Conservation (phyloP, 148 eudicot genomes). For the Limonium bicolor region DNA sequence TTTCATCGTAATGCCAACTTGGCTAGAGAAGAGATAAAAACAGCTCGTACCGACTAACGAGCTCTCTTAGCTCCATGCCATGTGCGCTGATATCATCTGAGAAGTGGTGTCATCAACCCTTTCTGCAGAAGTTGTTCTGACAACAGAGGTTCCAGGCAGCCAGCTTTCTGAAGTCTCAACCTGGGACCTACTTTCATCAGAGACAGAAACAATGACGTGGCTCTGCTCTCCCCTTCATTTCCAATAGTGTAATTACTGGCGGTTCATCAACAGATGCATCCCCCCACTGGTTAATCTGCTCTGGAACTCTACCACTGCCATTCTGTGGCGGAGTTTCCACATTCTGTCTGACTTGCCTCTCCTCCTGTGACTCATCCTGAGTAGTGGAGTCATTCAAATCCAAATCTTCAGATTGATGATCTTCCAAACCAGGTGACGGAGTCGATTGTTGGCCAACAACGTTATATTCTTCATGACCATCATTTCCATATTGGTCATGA, state of each 20-base stretch:
- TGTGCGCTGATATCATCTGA: constrained; percentile 51
- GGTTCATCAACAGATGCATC: constrained; percentile 12
- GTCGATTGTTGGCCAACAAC: constrained; percentile 6
- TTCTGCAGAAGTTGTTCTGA: constrained; percentile 20
- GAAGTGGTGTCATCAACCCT: constrained; percentile 31
- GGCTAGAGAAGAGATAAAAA: neutral
- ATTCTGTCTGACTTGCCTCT: constrained; percentile 15
- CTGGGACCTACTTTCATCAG: constrained; percentile 27
- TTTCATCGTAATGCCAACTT: neutral
- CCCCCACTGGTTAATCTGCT: constrained; percentile 28
- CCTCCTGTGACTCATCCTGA: constrained; percentile 23
- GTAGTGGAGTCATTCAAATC: constrained; percentile 11
- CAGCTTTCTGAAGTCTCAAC: constrained; percentile 32
- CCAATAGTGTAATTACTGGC: constrained; percentile 11
- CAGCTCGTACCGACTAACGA: constrained; percentile 51
- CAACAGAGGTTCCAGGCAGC: constrained; percentile 29
- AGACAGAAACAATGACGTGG: constrained; percentile 22
- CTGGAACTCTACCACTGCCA: constrained; percentile 9
- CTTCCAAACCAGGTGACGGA: constrained; percentile 13
- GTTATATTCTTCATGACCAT: constrained; percentile 16
- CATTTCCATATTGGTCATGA: constrained; percentile 11
- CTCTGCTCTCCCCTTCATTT: constrained; percentile 23
- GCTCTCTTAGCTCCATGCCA: constrained; percentile 56
- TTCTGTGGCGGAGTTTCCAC: constrained; percentile 20
- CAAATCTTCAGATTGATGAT: constrained; percentile 9